Percentiles rank a stretch among this genome's conserved stretches.
phyloP scores from a whole-genome alignment of 306 rosid species.

The Medicago arabica region DNA sequence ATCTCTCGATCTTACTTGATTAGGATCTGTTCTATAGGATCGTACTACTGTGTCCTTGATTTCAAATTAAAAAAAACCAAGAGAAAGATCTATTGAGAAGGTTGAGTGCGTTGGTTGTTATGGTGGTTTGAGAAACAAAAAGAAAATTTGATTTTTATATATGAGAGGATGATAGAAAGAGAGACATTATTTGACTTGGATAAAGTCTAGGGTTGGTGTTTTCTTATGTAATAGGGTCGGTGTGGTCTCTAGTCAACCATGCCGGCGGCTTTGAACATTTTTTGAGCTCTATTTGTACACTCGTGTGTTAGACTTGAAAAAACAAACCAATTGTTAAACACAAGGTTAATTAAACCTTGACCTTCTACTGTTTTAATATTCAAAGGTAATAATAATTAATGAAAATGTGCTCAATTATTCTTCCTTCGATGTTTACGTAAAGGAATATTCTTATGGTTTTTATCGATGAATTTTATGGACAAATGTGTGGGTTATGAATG shows the following conservation, averaged over 20 bases:
- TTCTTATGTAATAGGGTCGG: conserved; percentile 6
- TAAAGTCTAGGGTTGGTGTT: conserved; percentile 59
- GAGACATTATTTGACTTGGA: conserved; percentile 55
- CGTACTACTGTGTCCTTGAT: too few species aligned
- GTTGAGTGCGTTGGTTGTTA: background rate
- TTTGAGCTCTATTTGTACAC: background rate
- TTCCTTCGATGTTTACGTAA: background rate
- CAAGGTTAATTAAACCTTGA: conserved; percentile 7
- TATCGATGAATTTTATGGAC: background rate
- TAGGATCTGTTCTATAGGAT: too few species aligned
- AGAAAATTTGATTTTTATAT: background rate
- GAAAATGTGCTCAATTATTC: background rate
- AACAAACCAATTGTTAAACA: background rate
- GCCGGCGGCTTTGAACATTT: conserved; percentile 83
- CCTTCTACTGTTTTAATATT: conserved; percentile 8
- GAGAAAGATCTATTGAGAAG: conserved; percentile 5
- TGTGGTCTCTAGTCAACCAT: conserved; percentile 53
- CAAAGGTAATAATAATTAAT: background rate
- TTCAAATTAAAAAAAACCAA: background rate
- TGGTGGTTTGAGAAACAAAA: background rate
- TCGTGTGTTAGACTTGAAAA: conserved; percentile 35
- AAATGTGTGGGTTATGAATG: background rate
- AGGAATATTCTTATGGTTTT: background rate
- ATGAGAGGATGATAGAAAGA: background rate
- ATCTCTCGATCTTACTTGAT: too few species aligned